Base-by-base conservation (phyloP, 2,329 filamentous ascomycete genomes). In the Neopestalotiopsis sp. region DNA sequence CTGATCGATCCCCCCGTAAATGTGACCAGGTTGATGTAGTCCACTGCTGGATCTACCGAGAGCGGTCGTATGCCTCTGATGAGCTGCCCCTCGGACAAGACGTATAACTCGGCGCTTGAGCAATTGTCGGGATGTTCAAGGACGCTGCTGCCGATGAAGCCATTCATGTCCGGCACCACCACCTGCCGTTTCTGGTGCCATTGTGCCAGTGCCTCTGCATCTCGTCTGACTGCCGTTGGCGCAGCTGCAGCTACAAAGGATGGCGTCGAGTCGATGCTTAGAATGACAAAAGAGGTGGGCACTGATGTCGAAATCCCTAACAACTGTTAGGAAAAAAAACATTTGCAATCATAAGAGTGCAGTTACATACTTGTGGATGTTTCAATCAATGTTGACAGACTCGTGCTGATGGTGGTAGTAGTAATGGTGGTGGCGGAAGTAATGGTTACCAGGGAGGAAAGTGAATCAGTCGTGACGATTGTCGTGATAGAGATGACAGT, bases 121-220 rank as follows among this genome's bases (percentile, higher is more conserved):
- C 59, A 61, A 38, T n/a, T n/a, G n/a, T 61, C 59, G 10, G 59
- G 59, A 40, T 61, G 45, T 14, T 52, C 45, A 20, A 52, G n/a
- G 5, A 52, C 45, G 17, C 14, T n/a, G 9, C n/a, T 20, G 17
- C n/a, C 45, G 17, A 52, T 17, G 4, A 52, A 52, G 17, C 45
- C 45, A 9, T 17, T 52, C 45, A 24, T 52, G 45, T 24, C 45
- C n/a, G 45, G 17, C 7, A n/a, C n/a, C 7, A n/a, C n/a, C 17
- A 20, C 45, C 9, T 52, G 45, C n/a, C 45, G 45, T 17, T 52
- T 7, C 45, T 20, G 6, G 5, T n/a, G 45, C 45, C n/a, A 20
- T 52, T 52, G 17, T 20, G 4, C 45, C n/a, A n/a, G 7, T 3
- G 4, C n/a, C 6, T n/a, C n/a, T 9, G n/a, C 6, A 12, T 1